Evolutionary conservation across 2,329 filamentous ascomycete species (phyloP), one percentile per base, ranked within the genome.

Genomic region (Ceratocystis diversiconidia): DNA sequence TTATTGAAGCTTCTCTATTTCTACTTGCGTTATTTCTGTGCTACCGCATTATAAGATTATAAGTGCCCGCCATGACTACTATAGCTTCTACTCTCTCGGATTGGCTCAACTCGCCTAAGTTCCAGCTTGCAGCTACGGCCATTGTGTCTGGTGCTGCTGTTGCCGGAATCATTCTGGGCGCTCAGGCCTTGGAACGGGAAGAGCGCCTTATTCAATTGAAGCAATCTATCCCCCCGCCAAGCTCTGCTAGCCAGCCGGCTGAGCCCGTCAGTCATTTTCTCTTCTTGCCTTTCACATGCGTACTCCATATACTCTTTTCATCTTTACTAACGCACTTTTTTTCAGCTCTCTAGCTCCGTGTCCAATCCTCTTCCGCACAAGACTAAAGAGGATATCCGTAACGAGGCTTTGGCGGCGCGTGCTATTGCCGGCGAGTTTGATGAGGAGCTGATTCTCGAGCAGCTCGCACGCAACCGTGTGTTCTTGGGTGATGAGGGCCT

Each of bases 391-490:
- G 85, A 87, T 72, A 75, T 79, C 25, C 79, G 83, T 32, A 84
- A 84, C 71, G 77, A 81, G 66, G 78, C 77, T 2, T 77, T 87
- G 15, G 85, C 84, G 1, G 77, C 77, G 43, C 79, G 84, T 19
- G 85, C 85, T 0, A 83, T 84, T 69, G 78, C 77, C 10, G 85
- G 84, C 63, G 82, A 86, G 72, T 87, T 84, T 70, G 83, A 86
- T 71, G 82, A 86, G 71, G 92, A 94, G 71, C 82, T 99, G 55
- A 92, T 97, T 66, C 82, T 95, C 60, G 94, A 99, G 76, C 94
- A 99, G 75, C 82, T 99, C 12, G 92, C 92, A 1, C 86, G 94
- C 62, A 97, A 96, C 74, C 84, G 89, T 64, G 91, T 94, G 36
- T 99, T 99, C 73, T 83, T 99, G 10, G 90, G 83, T 15, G 85